These are phyloP conservation scores for Mercurialis annua DNA, from an alignment of 345 rosid genomes.

Conservation along the genomic window DNA sequence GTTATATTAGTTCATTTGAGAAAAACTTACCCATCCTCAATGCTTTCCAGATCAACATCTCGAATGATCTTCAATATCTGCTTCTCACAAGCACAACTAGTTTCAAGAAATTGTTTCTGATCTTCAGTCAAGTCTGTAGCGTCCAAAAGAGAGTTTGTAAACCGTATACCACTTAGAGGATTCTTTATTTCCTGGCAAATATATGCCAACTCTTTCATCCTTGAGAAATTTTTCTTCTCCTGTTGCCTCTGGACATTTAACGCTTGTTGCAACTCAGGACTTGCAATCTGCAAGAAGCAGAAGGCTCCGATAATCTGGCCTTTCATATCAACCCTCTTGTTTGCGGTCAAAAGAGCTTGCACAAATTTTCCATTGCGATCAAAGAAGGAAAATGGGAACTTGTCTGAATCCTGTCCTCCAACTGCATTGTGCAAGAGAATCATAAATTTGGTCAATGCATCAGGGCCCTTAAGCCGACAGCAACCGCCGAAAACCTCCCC, in stretches of 20 bases:
- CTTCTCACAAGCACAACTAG: slow-evolving; percentile 80
- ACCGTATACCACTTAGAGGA: slow-evolving; percentile 73
- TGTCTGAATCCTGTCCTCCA: slow-evolving; percentile 81
- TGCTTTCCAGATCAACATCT: slow-evolving; percentile 62
- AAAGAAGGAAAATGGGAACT: slow-evolving; percentile 76
- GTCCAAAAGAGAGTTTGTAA: slow-evolving; percentile 73
- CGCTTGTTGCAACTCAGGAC: slow-evolving; percentile 87
- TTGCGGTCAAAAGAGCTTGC: slow-evolving; percentile 84
- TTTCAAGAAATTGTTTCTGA: slow-evolving; percentile 85
- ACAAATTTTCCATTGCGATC: slow-evolving; percentile 66
- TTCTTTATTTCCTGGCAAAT: slow-evolving; percentile 74
- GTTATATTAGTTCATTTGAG: background rate
- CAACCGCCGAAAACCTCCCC: slow-evolving; percentile 90
- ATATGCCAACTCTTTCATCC: slow-evolving; percentile 79
- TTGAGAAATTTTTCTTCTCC: slow-evolving; percentile 54
- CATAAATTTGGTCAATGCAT: slow-evolving; percentile 89
- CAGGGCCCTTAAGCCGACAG: slow-evolving; percentile 88
- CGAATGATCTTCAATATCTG: slow-evolving; percentile 66
- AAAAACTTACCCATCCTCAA: slow-evolving; percentile 73
- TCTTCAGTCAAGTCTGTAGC: slow-evolving; percentile 67
- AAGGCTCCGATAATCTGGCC: slow-evolving; percentile 84
- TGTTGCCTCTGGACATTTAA: slow-evolving; percentile 70
- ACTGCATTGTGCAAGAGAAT: slow-evolving; percentile 81
- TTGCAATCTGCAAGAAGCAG: slow-evolving; percentile 94
- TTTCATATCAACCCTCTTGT: slow-evolving; percentile 64